phyloP scores from a whole-genome alignment of 139 green algal species.

The Chlamydomonas sp. region DNA sequence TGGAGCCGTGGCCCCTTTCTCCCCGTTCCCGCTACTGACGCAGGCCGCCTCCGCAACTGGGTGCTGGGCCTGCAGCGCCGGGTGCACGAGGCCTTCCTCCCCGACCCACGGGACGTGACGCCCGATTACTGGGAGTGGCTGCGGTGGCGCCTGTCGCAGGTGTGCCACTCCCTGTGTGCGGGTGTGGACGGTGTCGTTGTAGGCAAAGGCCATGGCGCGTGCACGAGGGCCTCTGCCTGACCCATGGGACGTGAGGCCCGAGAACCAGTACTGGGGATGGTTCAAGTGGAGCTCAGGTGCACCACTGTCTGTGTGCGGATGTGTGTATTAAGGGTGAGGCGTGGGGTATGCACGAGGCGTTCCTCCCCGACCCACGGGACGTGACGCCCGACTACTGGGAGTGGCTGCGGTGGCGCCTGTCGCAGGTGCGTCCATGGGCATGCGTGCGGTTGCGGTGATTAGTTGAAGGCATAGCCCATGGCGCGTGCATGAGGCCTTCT shows the following conservation, averaged over 20 bases:
- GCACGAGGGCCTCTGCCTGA: no score
- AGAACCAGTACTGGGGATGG: no score
- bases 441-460: no score
- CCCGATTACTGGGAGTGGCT: slow-evolving; percentile 93
- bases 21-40: not conserved
- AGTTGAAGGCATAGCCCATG: no score
- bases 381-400: slow-evolving; percentile 94
- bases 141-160: slow-evolving; percentile 72
- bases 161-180: not conserved
- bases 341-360: slow-evolving; percentile 4
- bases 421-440: no score
- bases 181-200: no score
- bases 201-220: no score
- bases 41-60: slow-evolving; percentile 53
- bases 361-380: slow-evolving; percentile 66
- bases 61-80: slow-evolving; percentile 8
- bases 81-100: slow-evolving; percentile 61
- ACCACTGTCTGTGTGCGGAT: no score
- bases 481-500: no score
- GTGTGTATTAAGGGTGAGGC: no score
- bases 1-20: not conserved
- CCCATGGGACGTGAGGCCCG: no score
- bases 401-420: slow-evolving; percentile 83
- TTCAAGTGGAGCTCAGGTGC: no score
- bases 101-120: slow-evolving; percentile 71